A percentile compares a stretch with the other conserved stretches of the same genome.
phyloP scores from a whole-genome alignment of 192 early-diverging fungal species.

The Podila clonocystis region DNA sequence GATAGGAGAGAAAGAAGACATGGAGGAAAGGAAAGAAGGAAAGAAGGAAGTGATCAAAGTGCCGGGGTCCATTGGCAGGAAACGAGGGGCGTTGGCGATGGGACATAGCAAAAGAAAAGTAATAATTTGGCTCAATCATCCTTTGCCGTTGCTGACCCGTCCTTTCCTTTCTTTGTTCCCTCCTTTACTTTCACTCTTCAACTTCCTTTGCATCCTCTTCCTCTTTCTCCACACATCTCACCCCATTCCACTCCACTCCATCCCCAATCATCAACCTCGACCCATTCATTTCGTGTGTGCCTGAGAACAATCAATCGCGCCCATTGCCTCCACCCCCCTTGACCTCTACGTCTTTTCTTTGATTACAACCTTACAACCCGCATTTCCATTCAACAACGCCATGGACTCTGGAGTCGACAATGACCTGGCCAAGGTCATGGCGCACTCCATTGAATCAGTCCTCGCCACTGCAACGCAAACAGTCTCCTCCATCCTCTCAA shows the following conservation, averaged over 20 bases:
- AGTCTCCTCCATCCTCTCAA: conserved; percentile 1
- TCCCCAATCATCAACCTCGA: background rate
- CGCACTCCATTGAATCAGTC: background rate
- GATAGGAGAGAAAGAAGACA: background rate
- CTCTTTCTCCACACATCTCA: background rate
- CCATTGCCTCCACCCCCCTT: no score
- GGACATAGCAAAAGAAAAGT: no score
- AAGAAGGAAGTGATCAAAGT: background rate
- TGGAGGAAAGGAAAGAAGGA: no score
- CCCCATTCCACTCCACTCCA: background rate
- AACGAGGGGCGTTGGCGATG: background rate
- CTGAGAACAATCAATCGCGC: no score
- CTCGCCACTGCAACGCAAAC: background rate
- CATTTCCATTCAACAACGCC: background rate
- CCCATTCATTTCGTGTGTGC: no score
- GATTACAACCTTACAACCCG: no score
- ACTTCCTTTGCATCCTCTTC: background rate
- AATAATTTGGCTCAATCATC: background rate
- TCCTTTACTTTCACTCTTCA: background rate
- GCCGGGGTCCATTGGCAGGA: background rate
- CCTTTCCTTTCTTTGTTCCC: background rate
- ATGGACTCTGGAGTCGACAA: background rate
- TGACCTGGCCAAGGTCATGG: background rate
- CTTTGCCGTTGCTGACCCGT: background rate
- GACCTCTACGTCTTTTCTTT: no score